phyloP scores from a whole-genome alignment of 805 yeast species.

The Kockiozyma suomiensis region DNA sequence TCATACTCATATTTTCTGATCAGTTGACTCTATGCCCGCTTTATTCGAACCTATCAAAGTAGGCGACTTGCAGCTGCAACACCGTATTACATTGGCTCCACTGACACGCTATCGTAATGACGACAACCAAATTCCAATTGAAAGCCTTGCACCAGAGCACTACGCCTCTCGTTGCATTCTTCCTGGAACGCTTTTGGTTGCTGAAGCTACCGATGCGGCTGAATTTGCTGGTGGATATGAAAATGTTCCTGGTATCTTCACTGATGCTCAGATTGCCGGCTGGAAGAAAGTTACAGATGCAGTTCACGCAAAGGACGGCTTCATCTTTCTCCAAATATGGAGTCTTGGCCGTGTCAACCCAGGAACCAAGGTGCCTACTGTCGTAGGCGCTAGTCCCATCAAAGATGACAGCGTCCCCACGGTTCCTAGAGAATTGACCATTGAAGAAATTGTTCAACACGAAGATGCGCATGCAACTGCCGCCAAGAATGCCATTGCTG shows the following conservation, averaged over 20 bases:
- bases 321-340: slow-evolving; percentile 51
- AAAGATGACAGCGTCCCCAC: neutral
- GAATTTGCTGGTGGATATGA: slow-evolving; percentile 47
- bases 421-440: slow-evolving; percentile 34
- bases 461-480: slow-evolving; percentile 54
- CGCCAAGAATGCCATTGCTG: slow-evolving; percentile 54
- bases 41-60: slow-evolving; percentile 38
- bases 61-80: slow-evolving; percentile 37
- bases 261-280: slow-evolving; percentile 81
- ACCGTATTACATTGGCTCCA: slow-evolving; percentile 55
- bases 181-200: slow-evolving; percentile 61
- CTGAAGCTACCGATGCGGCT: slow-evolving; percentile 62
- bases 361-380: slow-evolving; percentile 39
- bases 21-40: slow-evolving; percentile 6
- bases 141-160: slow-evolving; percentile 53
- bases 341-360: slow-evolving; percentile 48
- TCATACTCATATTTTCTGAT: neutral
- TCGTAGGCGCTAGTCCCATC: slow-evolving; percentile 44
- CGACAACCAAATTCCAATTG: slow-evolving; percentile 29
- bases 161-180: slow-evolving; percentile 56
- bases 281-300: slow-evolving; percentile 59
- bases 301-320: slow-evolving; percentile 51
- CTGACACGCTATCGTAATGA: slow-evolving; percentile 50
- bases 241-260: slow-evolving; percentile 52
- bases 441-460: slow-evolving; percentile 50